Conservation (phyloP, 371 early-diverging fungal genomes). For the Fennellomyces sp. region DNA sequence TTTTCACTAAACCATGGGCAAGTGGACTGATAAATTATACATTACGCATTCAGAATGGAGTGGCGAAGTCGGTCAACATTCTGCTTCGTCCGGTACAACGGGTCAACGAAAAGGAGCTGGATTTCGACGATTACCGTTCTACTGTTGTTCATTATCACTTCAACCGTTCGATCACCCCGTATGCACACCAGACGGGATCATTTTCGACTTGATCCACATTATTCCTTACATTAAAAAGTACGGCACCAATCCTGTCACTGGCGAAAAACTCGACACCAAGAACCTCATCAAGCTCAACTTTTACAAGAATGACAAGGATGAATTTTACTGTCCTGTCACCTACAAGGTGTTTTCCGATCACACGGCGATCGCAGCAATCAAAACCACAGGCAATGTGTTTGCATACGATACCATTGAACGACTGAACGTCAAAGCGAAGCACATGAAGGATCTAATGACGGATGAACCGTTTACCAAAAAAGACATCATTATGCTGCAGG, state of each 20-base stretch:
- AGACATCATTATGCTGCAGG: slow-evolving; percentile 88
- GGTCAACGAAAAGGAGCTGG: slow-evolving; percentile 42
- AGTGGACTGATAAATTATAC: slow-evolving; percentile 67
- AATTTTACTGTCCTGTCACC: slow-evolving; percentile 90
- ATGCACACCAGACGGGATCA: slow-evolving; percentile 84
- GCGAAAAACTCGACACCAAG: slow-evolving; percentile 74
- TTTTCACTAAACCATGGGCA: slow-evolving; percentile 33
- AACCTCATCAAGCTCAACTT: slow-evolving; percentile 80
- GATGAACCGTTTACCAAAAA: slow-evolving; percentile 85
- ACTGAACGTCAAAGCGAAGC: slow-evolving; percentile 82
- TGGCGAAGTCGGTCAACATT: slow-evolving; percentile 77
- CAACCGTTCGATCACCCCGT: slow-evolving; percentile 88
- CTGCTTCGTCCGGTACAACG: slow-evolving; percentile 61
- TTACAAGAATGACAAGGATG: slow-evolving; percentile 79
- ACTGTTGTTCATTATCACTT: slow-evolving; percentile 86
- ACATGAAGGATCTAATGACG: slow-evolving; percentile 87
- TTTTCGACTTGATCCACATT: slow-evolving; percentile 89
- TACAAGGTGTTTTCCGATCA: slow-evolving; percentile 86
- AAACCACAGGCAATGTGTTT: slow-evolving; percentile 88
- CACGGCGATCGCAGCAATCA: slow-evolving; percentile 91
- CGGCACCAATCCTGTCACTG: slow-evolving; percentile 88
- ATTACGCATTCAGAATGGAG: slow-evolving; percentile 93
- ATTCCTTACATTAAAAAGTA: slow-evolving; percentile 86
- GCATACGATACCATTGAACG: slow-evolving; percentile 86
- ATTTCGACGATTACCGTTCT: slow-evolving; percentile 80